A percentile compares a stretch with the other conserved stretches of the same genome.
These are phyloP conservation scores for Musa itinerans DNA, from an alignment of 176 grass and related monocot species.

Conservation along the genomic window DNA sequence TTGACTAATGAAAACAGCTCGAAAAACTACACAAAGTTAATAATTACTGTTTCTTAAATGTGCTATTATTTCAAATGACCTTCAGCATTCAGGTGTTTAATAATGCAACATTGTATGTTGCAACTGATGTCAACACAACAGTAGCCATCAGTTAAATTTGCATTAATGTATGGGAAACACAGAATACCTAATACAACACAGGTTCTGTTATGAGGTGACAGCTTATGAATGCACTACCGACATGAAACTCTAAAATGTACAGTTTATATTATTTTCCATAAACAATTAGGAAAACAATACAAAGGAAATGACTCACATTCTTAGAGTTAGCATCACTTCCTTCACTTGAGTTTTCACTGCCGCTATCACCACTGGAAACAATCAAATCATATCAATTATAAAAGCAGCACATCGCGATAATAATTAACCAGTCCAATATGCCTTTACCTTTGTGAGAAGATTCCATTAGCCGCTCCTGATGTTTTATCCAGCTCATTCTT, in stretches of 20 bases:
- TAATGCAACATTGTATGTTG: no score
- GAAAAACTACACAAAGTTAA: no score
- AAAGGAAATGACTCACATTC: slow-evolving; percentile 21
- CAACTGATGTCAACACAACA: no score
- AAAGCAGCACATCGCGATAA: no score
- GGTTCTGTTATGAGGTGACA: no score
- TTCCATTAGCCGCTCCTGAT: slow-evolving; percentile 63
- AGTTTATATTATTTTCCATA: background rate
- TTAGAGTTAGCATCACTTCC: slow-evolving; percentile 46
- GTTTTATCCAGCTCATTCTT: slow-evolving; percentile 48
- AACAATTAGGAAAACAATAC: background rate
- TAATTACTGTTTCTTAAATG: no score
- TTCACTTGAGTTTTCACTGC: slow-evolving; percentile 43
- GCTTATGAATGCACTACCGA: background rate
- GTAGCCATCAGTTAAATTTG: no score
- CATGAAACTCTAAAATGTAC: background rate
- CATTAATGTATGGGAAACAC: no score
- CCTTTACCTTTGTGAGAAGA: slow-evolving; percentile 60
- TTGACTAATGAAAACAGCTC: no score
- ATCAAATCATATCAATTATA: background rate
- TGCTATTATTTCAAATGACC: no score
- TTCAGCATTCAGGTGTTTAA: no score
- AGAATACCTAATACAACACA: no score
- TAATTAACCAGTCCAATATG: background rate
- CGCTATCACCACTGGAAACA: slow-evolving; percentile 38